A percentile compares a stretch with the other conserved stretches of the same genome.
Conservation (phyloP, 495 filamentous ascomycete genomes). For the Daldinia vernicosa region DNA sequence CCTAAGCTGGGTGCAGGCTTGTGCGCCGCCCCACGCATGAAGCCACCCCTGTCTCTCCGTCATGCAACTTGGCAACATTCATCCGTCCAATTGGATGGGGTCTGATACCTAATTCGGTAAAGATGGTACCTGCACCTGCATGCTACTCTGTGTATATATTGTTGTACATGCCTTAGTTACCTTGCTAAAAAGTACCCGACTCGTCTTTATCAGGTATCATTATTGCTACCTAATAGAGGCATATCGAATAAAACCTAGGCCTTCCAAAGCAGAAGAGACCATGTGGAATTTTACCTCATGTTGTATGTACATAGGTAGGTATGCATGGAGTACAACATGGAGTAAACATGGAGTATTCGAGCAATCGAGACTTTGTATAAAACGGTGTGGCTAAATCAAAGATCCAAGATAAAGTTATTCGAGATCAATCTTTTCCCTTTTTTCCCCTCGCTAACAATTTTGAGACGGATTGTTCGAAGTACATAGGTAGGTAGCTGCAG, state of each 20-base stretch:
- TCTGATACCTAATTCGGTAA: slow-evolving; percentile 34
- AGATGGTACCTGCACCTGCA: slow-evolving; percentile 34
- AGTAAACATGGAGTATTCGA: slow-evolving; percentile 8
- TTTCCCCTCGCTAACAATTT: slow-evolving; percentile 8
- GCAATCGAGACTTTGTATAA: slow-evolving; percentile 30
- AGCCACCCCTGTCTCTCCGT: slow-evolving; percentile 36
- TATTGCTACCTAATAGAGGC: slow-evolving; percentile 1
- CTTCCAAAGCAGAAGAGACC: background rate
- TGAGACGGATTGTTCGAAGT: slow-evolving; percentile 5
- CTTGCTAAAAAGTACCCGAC: background rate
- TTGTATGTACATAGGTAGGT: too few relatives aligned
- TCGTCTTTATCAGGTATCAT: slow-evolving; percentile 10
- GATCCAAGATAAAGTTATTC: slow-evolving; percentile 39
- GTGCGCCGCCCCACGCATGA: slow-evolving; percentile 34
- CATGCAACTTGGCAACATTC: slow-evolving; percentile 45
- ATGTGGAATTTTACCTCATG: background rate
- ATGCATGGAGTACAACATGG: background rate
- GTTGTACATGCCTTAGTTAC: background rate
- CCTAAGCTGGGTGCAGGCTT: slow-evolving; percentile 24
- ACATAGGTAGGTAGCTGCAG: slow-evolving; percentile 18
- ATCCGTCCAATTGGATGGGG: slow-evolving; percentile 37
- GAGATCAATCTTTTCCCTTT: slow-evolving; percentile 29
- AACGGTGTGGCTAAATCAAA: slow-evolving; percentile 35
- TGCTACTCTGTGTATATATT: slow-evolving; percentile 6
- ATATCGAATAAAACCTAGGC: slow-evolving; percentile 2